Evolutionary conservation across 176 grass and related monocot genomes (phyloP).

Genomic region (Carex pumila): DNA sequence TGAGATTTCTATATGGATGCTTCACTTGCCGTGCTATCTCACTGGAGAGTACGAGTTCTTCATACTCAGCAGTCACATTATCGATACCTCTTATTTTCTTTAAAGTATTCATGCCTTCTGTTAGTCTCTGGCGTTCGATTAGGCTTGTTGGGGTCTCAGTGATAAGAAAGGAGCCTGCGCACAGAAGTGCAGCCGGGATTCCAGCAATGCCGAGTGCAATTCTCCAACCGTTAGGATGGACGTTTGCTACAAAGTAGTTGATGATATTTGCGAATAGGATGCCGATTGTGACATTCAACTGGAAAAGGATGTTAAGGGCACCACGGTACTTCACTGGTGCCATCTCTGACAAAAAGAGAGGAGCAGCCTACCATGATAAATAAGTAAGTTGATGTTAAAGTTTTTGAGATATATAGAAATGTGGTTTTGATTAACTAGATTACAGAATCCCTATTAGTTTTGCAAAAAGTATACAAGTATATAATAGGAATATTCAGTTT

Average conservation of each 20-base stretch:
- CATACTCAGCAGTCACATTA: conserved; percentile 33
- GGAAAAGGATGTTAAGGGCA: conserved; percentile 71
- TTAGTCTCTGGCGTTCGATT: conserved; percentile 29
- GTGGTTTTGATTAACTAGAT: neutral
- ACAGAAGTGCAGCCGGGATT: conserved; percentile 24
- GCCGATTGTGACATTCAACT: conserved; percentile 56
- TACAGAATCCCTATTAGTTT: neutral
- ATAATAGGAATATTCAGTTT: neutral
- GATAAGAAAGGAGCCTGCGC: conserved; percentile 37
- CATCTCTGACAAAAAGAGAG: conserved; percentile 64
- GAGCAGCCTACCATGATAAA: conserved; percentile 38
- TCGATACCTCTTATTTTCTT: conserved; percentile 41
- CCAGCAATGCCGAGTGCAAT: conserved; percentile 42
- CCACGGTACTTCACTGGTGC: conserved; percentile 51
- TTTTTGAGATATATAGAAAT: neutral
- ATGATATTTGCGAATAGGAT: conserved; percentile 59
- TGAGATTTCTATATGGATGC: conserved; percentile 39
- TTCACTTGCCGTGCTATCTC: conserved; percentile 20
- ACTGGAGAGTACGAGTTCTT: conserved; percentile 38
- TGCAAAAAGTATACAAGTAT: neutral
- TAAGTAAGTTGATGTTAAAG: neutral
- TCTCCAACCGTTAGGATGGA: conserved; percentile 49
- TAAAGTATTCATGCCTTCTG: conserved; percentile 13
- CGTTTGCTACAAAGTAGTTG: conserved; percentile 35
- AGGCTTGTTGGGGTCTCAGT: conserved; percentile 64